phyloP scores from a whole-genome alignment of 305 asterid genomes.

The Solanum hybrid region DNA sequence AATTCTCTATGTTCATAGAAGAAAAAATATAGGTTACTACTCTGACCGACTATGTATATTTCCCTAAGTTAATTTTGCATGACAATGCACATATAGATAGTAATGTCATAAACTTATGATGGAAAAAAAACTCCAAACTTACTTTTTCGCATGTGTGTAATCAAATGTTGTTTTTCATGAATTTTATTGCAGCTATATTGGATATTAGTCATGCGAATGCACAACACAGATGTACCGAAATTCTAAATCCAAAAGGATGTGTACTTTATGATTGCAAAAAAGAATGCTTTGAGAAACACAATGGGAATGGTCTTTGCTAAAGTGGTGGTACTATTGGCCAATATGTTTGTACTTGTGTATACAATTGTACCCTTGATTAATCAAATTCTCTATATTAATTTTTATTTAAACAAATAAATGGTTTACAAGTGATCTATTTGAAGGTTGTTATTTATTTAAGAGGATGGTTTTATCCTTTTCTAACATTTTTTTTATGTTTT shows the following conservation, averaged over 20 bases:
- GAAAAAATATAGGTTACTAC: not conserved
- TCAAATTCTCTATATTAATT: not conserved
- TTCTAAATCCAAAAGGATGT: not conserved
- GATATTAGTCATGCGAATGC: not conserved
- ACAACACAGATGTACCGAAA: not conserved
- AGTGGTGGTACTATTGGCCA: not conserved
- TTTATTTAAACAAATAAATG: not conserved
- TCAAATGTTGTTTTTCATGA: not conserved
- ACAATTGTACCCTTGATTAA: not conserved
- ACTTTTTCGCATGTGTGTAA: not conserved
- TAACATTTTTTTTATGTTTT: no score
- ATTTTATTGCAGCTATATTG: not conserved
- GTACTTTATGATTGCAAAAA: not conserved
- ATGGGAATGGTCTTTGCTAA: conserved; percentile 6
- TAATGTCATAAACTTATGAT: not conserved
- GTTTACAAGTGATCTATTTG: not conserved
- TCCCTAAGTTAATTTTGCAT: not conserved
- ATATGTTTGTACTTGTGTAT: conserved; percentile 1
- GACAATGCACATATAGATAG: not conserved
- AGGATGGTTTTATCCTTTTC: not conserved
- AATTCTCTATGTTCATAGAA: not conserved
- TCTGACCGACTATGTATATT: not conserved
- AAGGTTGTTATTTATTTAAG: not conserved
- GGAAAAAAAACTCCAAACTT: not conserved
- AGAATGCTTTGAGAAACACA: not conserved